Base-by-base conservation (phyloP, 805 yeast genomes). In the Starmerella davenportii region DNA sequence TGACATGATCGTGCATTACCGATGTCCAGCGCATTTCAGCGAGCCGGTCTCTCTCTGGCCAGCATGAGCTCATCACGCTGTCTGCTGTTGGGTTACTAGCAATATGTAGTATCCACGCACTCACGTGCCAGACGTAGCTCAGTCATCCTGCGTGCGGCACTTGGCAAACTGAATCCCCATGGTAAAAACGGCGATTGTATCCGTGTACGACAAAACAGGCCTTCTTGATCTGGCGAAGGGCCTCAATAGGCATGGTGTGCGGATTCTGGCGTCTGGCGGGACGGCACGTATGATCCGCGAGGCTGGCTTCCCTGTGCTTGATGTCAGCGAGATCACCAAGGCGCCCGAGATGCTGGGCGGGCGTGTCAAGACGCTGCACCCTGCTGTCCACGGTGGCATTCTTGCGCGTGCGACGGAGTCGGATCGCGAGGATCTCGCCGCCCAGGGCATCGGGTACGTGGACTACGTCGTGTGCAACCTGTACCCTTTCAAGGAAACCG, bases 271-370 rank as follows among this genome's bases (percentile, higher is more conserved):
- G 38, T 81, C 95, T 30, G 98, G 98, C 44, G 98, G 98, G 58
- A 90, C 98, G 39, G 93, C 98, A 41, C 74, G 71, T 55, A 67
- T 90, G 67, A 75, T 90, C 41, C 77, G 94, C 58, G 98, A 85
- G 61, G 93, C 95, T 40, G 96, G 96, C 11, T 87, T 90, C 74
- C 87, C 93, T 34, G 96, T 90, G 15, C 94, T 87, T 53, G 98
- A 90, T 56, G 95, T 90, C 30, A 76, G 92, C 30, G 59, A 90
- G 43, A 82, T 90, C 59, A 90, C 98, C 28, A 94, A 90, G 56
- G 96, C 96, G 30, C 98, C 98, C 38, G 98, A 90, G 63, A 90
- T 90, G 94, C 69, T 90, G 51, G 94, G 95, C 46, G 98, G 98
- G 48, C 74, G 98, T 64, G 98, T 90, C 52, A 90, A 90, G 68